Evolutionary conservation across 306 rosid genomes (phyloP), one percentile per base, ranked within the genome.

Genomic region (Trifolium subterraneum): DNA sequence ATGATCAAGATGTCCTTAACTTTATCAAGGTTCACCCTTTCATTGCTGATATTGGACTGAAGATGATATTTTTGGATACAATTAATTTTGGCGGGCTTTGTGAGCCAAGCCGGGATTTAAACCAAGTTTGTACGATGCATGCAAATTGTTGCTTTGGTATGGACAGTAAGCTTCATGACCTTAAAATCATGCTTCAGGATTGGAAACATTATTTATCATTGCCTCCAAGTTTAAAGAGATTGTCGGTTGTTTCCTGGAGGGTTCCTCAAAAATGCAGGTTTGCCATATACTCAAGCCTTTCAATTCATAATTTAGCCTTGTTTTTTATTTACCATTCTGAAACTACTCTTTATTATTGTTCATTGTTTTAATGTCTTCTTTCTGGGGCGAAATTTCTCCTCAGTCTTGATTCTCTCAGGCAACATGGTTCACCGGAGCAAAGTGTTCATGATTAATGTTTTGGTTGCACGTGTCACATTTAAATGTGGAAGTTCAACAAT

Each of bases 1-100:
- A 94, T 81, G 99, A 94, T 86, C 99, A 94, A 84, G 99, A 92
- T 86, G 99, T 94, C 64, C 92, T 94, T 71, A 94, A 92, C 74
- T 77, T 78, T 63, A 94, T 94, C 87, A 94, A 94, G 87, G 79
- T 31, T 81, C 80, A 94, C 71, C 86, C 91, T 45, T 80, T 86
- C 85, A 60, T 89, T 65, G 23, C 65, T 10, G 79, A 72, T 47
- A 83, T 85, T 70, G 96, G 89, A 59, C 75, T 90, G 66, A 88
- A 78, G 86, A 90, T 94, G 79, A 88, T 81, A 73, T 94, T 94
- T 78, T 80, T 94, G 84, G 96, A 92, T 81, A 94, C 99, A 47
- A 88, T 90, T 78, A 80, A 84, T 79, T 94, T 92, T 76, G 99
- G 99, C 52, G 98, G 99, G 73, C 85, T 94, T 76, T 94, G 98